These are phyloP conservation scores for Boletus tylopilopsis DNA, from an alignment of 768 basidiomycete species.

Conservation along the genomic window DNA sequence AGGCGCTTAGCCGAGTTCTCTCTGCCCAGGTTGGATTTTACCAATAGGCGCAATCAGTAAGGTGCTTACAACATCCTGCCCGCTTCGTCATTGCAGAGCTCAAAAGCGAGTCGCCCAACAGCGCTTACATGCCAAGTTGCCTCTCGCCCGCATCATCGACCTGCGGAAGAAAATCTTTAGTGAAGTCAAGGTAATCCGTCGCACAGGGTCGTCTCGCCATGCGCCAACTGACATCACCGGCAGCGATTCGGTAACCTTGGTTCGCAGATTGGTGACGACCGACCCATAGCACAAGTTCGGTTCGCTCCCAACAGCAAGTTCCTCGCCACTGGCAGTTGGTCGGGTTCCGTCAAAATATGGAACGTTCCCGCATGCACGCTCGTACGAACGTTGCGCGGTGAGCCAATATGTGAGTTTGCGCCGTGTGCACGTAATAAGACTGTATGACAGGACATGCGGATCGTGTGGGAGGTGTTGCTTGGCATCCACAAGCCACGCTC, in stretches of 20 bases:
- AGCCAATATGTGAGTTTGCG: slow-evolving; percentile 8
- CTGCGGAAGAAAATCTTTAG: slow-evolving; percentile 86
- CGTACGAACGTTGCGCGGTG: slow-evolving; percentile 71
- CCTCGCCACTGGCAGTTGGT: slow-evolving; percentile 94
- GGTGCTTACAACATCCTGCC: slow-evolving; percentile 69
- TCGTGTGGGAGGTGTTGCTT: slow-evolving; percentile 91
- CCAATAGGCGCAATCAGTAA: slow-evolving; percentile 51
- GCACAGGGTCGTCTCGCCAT: not conserved
- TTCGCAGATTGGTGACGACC: slow-evolving; percentile 96
- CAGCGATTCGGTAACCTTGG: slow-evolving; percentile 91
- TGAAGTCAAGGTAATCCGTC: slow-evolving; percentile 73
- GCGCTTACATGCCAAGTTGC: slow-evolving; percentile 82
- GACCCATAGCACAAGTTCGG: slow-evolving; percentile 89
- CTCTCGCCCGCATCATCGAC: slow-evolving; percentile 86
- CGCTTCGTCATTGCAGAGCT: slow-evolving; percentile 68
- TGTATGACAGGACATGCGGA: slow-evolving; percentile 70
- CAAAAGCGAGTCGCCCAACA: slow-evolving; percentile 91
- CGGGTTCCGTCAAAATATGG: slow-evolving; percentile 93
- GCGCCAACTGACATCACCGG: not conserved
- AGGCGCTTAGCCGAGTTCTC: slow-evolving; percentile 90
- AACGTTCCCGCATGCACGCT: slow-evolving; percentile 88
- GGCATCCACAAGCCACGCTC: slow-evolving; percentile 93
- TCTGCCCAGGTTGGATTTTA: slow-evolving; percentile 85
- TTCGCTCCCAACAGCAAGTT: slow-evolving; percentile 90
- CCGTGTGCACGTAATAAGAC: slow-evolving; percentile 5